Conservation (phyloP, 164 flowering plant genomes). For the Vitis amurensis region DNA sequence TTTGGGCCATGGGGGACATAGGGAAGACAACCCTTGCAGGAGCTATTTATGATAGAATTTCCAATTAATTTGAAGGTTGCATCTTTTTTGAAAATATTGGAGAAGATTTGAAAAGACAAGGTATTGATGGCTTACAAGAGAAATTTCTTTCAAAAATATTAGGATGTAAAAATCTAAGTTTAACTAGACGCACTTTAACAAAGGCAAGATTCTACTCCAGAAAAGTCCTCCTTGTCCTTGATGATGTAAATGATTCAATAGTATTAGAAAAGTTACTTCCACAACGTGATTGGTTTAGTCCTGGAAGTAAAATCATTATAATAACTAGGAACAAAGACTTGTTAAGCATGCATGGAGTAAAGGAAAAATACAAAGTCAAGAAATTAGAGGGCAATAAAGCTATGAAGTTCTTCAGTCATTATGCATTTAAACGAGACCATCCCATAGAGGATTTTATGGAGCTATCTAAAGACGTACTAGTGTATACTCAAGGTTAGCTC, state of each 20-base stretch:
- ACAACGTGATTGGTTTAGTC: neutral
- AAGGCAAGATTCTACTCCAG: neutral
- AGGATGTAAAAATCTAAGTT: neutral
- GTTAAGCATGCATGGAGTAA: neutral
- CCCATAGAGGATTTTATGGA: neutral
- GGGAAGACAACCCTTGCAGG: too few relatives aligned
- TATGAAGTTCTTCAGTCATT: conserved; percentile 8
- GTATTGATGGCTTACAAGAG: neutral
- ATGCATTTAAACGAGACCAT: conserved; percentile 1
- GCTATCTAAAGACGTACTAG: neutral
- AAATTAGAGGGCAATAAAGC: neutral
- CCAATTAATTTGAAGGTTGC: neutral
- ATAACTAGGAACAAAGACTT: conserved; percentile 4
- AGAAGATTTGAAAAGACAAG: neutral
- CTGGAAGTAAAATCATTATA: conserved; percentile 17
- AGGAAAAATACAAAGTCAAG: neutral
- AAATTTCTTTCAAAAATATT: neutral
- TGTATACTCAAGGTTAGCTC: conserved; percentile 2
- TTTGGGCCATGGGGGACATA: too few relatives aligned
- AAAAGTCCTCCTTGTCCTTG: conserved; percentile 3
- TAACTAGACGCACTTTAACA: neutral
- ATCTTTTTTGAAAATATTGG: neutral
- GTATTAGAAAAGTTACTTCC: neutral
- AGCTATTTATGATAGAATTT: too few relatives aligned
- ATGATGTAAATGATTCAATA: neutral